A percentile compares a stretch with the other conserved stretches of the same genome.
phyloP scores from a whole-genome alignment of 2,329 filamentous ascomycete species.

The Penicillium sumatraense region DNA sequence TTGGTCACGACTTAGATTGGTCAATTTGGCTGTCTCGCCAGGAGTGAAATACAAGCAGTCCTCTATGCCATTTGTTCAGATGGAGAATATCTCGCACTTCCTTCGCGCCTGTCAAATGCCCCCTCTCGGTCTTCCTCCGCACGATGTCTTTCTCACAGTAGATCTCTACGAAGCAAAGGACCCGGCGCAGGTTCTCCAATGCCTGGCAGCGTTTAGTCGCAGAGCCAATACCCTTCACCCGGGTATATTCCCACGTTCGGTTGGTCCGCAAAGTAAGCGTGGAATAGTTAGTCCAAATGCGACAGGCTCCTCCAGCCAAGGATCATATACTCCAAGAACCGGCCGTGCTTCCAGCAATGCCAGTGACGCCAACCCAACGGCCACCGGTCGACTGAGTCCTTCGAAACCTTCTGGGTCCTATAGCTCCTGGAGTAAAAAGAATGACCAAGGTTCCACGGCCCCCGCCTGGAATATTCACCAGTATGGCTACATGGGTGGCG shows the following conservation, averaged over 20 bases:
- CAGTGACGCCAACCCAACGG: slow-evolving; percentile 45
- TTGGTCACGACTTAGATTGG: slow-evolving; percentile 61
- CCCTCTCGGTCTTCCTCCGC: slow-evolving; percentile 84
- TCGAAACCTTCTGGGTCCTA: slow-evolving; percentile 64
- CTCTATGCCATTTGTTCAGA: slow-evolving; percentile 96
- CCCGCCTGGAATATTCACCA: slow-evolving; percentile 99
- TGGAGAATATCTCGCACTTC: slow-evolving; percentile 99
- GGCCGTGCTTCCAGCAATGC: slow-evolving; percentile 59
- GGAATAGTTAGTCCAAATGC: slow-evolving; percentile 67
- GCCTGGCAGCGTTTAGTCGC: slow-evolving; percentile 87
- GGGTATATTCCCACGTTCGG: slow-evolving; percentile 70
- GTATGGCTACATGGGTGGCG: slow-evolving; percentile 97
- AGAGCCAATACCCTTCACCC: slow-evolving; percentile 78
- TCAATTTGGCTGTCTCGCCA: slow-evolving; percentile 78
- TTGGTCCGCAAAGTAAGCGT: slow-evolving; percentile 72
- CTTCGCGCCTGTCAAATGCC: slow-evolving; percentile 82
- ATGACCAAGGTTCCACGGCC: slow-evolving; percentile 77
- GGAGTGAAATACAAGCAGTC: slow-evolving; percentile 90
- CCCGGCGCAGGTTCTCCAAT: slow-evolving; percentile 93
- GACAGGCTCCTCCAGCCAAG: slow-evolving; percentile 63
- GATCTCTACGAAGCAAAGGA: slow-evolving; percentile 96
- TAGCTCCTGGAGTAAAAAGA: slow-evolving; percentile 88
- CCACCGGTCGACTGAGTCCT: slow-evolving; percentile 60
- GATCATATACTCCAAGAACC: slow-evolving; percentile 43
- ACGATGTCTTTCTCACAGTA: slow-evolving; percentile 96